Evolutionary conservation across 768 basidiomycete species (phyloP).

Genomic region (Auricularia sp.): DNA sequence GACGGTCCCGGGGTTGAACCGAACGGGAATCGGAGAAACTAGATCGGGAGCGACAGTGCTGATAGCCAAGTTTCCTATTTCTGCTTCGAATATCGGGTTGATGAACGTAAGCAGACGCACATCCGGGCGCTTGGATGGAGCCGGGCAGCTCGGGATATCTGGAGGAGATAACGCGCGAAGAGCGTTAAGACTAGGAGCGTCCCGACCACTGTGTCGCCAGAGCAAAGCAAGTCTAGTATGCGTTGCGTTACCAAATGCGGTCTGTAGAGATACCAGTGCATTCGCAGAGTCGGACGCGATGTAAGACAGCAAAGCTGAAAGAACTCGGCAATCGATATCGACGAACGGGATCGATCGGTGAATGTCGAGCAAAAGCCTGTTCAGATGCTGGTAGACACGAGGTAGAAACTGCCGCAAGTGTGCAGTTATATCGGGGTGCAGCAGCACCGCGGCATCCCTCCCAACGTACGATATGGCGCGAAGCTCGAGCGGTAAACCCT

Average conservation of each 20-base stretch:
- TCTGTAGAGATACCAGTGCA: too few species aligned
- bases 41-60: constrained; percentile 8
- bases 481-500: not conserved
- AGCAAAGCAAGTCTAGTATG: too few species aligned
- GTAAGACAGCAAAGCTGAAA: not conserved
- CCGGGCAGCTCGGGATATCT: not conserved
- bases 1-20: constrained; percentile 31
- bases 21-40: constrained; percentile 1
- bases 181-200: too few species aligned
- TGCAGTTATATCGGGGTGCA: not conserved
- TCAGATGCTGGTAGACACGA: not conserved
- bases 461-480: not conserved
- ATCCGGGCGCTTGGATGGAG: constrained; percentile 25
- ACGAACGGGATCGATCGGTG: not conserved
- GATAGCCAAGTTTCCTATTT: constrained; percentile 5
- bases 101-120: constrained; percentile 27
- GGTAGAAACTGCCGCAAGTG: not conserved
- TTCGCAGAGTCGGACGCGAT: too few species aligned
- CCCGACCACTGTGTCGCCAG: too few species aligned
- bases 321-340: not conserved
- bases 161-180: too few species aligned
- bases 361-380: too few species aligned
- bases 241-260: too few species aligned
- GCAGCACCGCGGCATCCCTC: not conserved
- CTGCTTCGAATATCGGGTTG: constrained; percentile 27